Evolutionary conservation across 495 filamentous ascomycete genomes (phyloP).

Genomic region (Parathielavia hyrcaniae): DNA sequence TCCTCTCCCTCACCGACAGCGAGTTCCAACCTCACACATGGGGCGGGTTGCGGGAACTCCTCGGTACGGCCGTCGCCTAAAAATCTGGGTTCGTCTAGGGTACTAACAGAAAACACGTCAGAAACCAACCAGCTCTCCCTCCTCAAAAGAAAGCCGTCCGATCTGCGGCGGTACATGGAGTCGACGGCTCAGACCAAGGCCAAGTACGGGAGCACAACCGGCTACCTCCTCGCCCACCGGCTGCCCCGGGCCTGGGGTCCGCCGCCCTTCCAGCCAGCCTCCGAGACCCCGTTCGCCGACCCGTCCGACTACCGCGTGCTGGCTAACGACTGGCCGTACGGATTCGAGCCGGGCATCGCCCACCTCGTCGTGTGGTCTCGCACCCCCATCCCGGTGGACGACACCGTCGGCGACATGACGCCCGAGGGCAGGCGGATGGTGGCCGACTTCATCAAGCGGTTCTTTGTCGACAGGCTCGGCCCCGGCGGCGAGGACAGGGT

Average conservation of each 20-base stretch:
- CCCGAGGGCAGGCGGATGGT: constrained; percentile 56
- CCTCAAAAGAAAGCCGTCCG: constrained; percentile 75
- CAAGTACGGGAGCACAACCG: constrained; percentile 68
- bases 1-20: constrained; percentile 63
- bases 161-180: constrained; percentile 73
- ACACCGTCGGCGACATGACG: constrained; percentile 65
- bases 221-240: constrained; percentile 66
- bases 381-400: constrained; percentile 51
- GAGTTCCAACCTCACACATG: constrained; percentile 63
- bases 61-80: constrained; percentile 46
- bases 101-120: constrained; percentile 30
- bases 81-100: not conserved
- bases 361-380: constrained; percentile 65
- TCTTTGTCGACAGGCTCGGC: constrained; percentile 57
- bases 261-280: constrained; percentile 47
- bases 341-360: constrained; percentile 59
- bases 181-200: constrained; percentile 67
- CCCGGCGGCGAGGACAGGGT: constrained; percentile 52
- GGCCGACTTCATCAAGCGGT: constrained; percentile 58
- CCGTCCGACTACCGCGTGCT: constrained; percentile 68
- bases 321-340: constrained; percentile 91
- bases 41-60: constrained; percentile 60
- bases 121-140: constrained; percentile 64
- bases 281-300: constrained; percentile 59
- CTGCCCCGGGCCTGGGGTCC: constrained; percentile 59